Evolutionary conservation across 176 grass and related monocot species (phyloP).

Genomic region (Raddia distichophylla): DNA sequence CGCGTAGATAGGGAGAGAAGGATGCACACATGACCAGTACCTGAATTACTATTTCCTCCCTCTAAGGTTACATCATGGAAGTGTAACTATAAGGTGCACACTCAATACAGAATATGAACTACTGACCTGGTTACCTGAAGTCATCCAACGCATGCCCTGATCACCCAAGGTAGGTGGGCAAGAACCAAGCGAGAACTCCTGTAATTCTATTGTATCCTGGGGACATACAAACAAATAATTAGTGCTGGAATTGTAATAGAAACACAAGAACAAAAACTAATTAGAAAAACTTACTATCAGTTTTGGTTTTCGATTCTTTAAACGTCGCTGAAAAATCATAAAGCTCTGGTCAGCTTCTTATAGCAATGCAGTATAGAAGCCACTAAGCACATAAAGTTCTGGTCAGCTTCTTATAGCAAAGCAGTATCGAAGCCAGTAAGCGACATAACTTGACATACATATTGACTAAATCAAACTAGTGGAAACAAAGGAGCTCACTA

Average conservation of each 20-base stretch:
- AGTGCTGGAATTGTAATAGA: conserved; percentile 37
- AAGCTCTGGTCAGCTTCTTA: conserved; percentile 31
- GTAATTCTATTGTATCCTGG: conserved; percentile 96
- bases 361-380: background rate
- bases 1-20: background rate
- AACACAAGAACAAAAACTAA: conserved; percentile 31
- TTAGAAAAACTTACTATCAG: conserved; percentile 68
- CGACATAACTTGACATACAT: conserved; percentile 20
- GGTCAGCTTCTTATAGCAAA: conserved; percentile 33
- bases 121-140: conserved; percentile 73
- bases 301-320: conserved; percentile 85
- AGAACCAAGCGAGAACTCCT: conserved; percentile 81
- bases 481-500: background rate
- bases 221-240: conserved; percentile 29
- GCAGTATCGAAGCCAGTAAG: background rate
- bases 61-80: conserved; percentile 22
- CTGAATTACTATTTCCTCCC: conserved; percentile 7
- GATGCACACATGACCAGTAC: background rate
- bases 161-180: conserved; percentile 85
- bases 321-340: conserved; percentile 68
- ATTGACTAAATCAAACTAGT: conserved; percentile 7
- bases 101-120: conserved; percentile 27
- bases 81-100: conserved; percentile 19
- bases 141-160: conserved; percentile 80
- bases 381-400: background rate